phyloP scores from a whole-genome alignment of 306 rosid genomes.

The Pyrus bretschneideri region DNA sequence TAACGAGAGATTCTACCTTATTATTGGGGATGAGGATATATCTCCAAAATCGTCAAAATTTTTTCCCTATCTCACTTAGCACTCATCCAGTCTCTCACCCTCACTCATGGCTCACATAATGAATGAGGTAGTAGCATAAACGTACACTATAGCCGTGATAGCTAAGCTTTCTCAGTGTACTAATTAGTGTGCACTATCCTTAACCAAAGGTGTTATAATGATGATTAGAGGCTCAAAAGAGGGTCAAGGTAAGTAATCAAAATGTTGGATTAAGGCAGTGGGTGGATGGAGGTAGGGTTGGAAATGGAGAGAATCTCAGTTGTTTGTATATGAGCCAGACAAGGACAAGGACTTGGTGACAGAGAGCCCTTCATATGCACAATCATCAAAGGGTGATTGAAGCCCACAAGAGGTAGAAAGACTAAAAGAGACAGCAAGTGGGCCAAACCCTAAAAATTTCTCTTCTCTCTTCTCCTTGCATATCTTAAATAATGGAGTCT shows the following conservation, averaged over 20 bases:
- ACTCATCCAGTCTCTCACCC: neutral
- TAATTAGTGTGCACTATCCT: neutral
- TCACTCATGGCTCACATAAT: neutral
- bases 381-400: constrained; percentile 72
- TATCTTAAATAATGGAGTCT: too few relatives aligned
- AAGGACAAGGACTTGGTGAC: constrained; percentile 60
- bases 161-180: neutral
- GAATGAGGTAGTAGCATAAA: neutral
- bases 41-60: too few relatives aligned
- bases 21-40: too few relatives aligned
- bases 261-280: constrained; percentile 33
- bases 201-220: neutral
- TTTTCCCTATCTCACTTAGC: neutral
- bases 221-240: constrained; percentile 26
- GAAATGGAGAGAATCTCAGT: constrained; percentile 56
- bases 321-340: constrained; percentile 51
- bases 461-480: neutral
- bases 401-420: constrained; percentile 60
- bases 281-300: constrained; percentile 19
- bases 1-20: too few relatives aligned
- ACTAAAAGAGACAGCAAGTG: constrained; percentile 44
- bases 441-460: constrained; percentile 28
- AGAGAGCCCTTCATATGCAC: constrained; percentile 55
- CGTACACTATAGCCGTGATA: neutral
- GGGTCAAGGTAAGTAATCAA: constrained; percentile 29